phyloP scores from a whole-genome alignment of 208 protist genomes.

The Leishmania aethiopica region DNA sequence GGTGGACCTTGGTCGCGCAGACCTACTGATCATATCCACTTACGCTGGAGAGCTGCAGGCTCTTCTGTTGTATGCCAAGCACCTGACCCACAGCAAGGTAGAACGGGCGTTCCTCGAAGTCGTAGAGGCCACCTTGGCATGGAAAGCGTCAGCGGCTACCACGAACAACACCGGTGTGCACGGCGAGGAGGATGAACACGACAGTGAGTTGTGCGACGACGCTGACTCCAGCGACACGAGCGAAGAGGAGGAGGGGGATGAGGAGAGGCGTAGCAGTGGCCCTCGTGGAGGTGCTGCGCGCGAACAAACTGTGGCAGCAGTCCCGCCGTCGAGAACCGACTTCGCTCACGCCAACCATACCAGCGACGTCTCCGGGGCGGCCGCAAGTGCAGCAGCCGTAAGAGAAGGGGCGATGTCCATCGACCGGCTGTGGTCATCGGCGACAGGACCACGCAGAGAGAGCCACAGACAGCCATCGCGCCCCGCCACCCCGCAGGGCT shows the following conservation, averaged over 20 bases:
- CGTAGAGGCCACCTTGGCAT: constrained; percentile 38
- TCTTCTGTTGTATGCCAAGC: constrained; percentile 22
- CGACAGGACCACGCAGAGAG: neutral
- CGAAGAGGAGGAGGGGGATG: neutral
- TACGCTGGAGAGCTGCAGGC: constrained; percentile 31
- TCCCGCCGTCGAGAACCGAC: neutral
- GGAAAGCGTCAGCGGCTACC: constrained; percentile 25
- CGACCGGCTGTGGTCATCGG: neutral
- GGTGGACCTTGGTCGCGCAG: constrained; percentile 44
- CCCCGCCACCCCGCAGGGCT: neutral
- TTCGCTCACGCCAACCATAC: neutral
- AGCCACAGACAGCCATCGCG: neutral
- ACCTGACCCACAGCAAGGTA: constrained; percentile 36
- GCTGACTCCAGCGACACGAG: neutral
- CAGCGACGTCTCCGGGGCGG: neutral
- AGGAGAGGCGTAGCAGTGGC: neutral
- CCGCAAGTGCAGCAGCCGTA: neutral
- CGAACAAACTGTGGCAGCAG: neutral
- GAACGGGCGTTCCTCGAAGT: constrained; percentile 39
- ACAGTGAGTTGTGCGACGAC: neutral
- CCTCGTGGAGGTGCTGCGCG: neutral
- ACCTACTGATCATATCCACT: constrained; percentile 39
- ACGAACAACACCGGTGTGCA: neutral
- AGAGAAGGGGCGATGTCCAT: neutral
- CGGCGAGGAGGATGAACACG: constrained; percentile 6